A percentile compares a stretch with the other conserved stretches of the same genome.
Conservation (phyloP, 106 monocot genomes). For the Platanthera guangdongensis region DNA sequence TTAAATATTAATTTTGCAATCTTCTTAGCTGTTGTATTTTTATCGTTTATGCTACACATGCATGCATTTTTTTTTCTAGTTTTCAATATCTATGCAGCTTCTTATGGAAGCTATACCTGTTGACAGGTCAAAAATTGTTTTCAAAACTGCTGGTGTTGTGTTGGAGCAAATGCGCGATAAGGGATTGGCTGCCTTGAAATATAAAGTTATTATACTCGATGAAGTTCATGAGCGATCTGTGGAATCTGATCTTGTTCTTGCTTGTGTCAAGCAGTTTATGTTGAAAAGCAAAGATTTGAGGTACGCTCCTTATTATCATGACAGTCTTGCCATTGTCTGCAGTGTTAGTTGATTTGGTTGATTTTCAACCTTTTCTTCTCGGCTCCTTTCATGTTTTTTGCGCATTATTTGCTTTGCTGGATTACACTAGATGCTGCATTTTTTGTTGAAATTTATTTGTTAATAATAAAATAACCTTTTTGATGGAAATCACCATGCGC, state of each 20-base stretch:
- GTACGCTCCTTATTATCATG: conserved; percentile 20
- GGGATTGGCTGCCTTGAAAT: conserved; percentile 61
- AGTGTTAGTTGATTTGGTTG: background rate
- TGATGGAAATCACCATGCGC: too few relatives aligned
- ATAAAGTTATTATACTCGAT: conserved; percentile 87
- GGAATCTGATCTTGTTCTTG: conserved; percentile 89
- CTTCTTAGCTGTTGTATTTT: background rate
- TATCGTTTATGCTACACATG: background rate
- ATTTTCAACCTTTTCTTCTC: background rate
- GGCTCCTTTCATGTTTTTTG: background rate
- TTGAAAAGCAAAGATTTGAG: conserved; percentile 59
- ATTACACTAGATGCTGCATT: too few relatives aligned
- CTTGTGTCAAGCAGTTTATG: conserved; percentile 74
- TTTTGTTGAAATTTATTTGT: too few relatives aligned
- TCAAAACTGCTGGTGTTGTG: conserved; percentile 80
- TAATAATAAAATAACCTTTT: too few relatives aligned
- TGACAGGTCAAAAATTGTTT: conserved; percentile 69
- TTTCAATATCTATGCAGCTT: background rate
- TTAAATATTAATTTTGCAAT: too few relatives aligned
- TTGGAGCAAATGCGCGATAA: conserved; percentile 85
- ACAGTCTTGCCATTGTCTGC: background rate
- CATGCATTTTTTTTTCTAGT: conserved; percentile 2
- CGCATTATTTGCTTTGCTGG: too few relatives aligned
- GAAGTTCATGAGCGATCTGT: conserved; percentile 90
- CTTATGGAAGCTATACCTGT: background rate